Conservation (phyloP, 495 filamentous ascomycete species). For the Daldinia grandis region DNA sequence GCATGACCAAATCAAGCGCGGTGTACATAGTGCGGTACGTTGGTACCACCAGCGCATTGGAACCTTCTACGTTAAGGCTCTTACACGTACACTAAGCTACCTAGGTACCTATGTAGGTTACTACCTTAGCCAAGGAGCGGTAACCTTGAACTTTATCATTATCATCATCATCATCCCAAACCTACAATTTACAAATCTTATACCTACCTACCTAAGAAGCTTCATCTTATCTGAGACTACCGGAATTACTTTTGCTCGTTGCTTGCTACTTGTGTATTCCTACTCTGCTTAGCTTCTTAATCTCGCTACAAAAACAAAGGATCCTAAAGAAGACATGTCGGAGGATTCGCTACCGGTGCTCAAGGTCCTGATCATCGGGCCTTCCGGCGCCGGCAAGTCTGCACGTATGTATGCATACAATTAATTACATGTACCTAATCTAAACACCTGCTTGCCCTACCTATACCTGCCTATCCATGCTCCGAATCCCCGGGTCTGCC, state of each 20-base stretch:
- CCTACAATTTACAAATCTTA: neutral
- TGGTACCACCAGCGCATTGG: too few species aligned
- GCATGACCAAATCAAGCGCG: constrained; percentile 22
- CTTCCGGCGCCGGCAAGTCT: constrained; percentile 63
- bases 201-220: neutral
- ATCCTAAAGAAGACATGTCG: too few species aligned
- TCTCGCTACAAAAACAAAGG: neutral
- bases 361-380: constrained; percentile 63
- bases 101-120: too few species aligned
- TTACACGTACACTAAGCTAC: too few species aligned
- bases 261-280: neutral
- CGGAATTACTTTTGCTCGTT: neutral
- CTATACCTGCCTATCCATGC: neutral
- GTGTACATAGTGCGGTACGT: too few species aligned
- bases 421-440: constrained; percentile 9
- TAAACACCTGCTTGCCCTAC: neutral
- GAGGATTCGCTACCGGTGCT: constrained; percentile 60
- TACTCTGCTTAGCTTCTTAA: neutral
- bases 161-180: neutral
- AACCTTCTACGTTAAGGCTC: too few species aligned
- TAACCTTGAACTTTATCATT: neutral
- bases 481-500: neutral
- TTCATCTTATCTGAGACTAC: neutral
- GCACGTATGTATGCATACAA: constrained; percentile 49
- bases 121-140: neutral